Evolutionary conservation across 495 filamentous ascomycete species (phyloP).

Genomic region (Podospora pseudocomata): DNA sequence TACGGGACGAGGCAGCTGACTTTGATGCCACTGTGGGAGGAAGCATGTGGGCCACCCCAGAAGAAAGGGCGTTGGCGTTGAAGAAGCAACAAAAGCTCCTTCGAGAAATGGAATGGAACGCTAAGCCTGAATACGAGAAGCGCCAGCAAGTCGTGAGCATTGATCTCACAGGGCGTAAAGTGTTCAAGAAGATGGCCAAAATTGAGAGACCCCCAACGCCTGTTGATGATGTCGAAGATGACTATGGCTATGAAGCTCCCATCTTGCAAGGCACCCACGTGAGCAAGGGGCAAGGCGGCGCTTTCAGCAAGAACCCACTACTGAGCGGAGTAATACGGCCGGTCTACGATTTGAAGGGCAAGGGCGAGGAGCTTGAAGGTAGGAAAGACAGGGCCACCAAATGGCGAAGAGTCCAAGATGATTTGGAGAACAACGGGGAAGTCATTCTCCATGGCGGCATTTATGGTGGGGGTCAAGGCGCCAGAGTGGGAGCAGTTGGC

Average conservation of each 20-base stretch:
- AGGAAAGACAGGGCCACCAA: slow-evolving; percentile 47
- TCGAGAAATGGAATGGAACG: slow-evolving; percentile 85
- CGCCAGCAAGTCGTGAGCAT: slow-evolving; percentile 80
- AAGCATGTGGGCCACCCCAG: slow-evolving; percentile 83
- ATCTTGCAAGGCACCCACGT: slow-evolving; percentile 27
- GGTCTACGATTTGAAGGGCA: slow-evolving; percentile 59
- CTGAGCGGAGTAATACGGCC: slow-evolving; percentile 77
- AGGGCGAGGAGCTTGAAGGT: slow-evolving; percentile 37
- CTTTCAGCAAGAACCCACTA: slow-evolving; percentile 81
- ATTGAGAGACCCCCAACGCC: slow-evolving; percentile 51
- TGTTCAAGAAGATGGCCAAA: slow-evolving; percentile 67
- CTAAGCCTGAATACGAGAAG: slow-evolving; percentile 90
- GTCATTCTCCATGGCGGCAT: slow-evolving; percentile 84
- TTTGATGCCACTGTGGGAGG: slow-evolving; percentile 71
- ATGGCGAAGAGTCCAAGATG: slow-evolving; percentile 91
- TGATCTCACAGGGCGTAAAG: slow-evolving; percentile 73
- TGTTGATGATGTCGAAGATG: slow-evolving; percentile 38
- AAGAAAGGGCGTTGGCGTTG: slow-evolving; percentile 79
- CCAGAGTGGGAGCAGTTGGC: slow-evolving; percentile 16
- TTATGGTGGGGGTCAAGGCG: slow-evolving; percentile 47
- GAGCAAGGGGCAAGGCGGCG: slow-evolving; percentile 38
- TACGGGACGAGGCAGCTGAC: slow-evolving; percentile 90
- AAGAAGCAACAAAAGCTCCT: slow-evolving; percentile 88
- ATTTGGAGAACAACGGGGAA: slow-evolving; percentile 84
- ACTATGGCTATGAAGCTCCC: background rate